These are phyloP conservation scores for Tricladium varicosporioides DNA, from an alignment of 2,329 filamentous ascomycete genomes.

Conservation along the genomic window DNA sequence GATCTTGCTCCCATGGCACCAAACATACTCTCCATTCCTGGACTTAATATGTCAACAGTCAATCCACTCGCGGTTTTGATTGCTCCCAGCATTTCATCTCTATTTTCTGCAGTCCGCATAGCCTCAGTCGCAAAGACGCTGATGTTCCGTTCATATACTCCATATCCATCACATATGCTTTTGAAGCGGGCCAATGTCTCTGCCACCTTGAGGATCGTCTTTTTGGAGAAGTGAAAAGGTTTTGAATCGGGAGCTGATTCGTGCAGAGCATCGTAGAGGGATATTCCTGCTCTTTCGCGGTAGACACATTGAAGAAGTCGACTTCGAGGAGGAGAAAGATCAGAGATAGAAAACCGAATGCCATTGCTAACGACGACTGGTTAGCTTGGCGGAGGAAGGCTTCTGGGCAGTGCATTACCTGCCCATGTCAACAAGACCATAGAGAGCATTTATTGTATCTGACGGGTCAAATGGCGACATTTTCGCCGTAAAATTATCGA, in stretches of 20 bases:
- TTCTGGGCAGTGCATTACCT: slow-evolving; percentile 25
- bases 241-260: slow-evolving; percentile 39
- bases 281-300: slow-evolving; percentile 75
- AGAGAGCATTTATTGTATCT: slow-evolving; percentile 23
- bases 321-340: slow-evolving; percentile 67
- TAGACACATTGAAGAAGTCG: slow-evolving; percentile 77
- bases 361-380: slow-evolving; percentile 63
- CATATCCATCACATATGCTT: slow-evolving; percentile 65
- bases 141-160: slow-evolving; percentile 63
- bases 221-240: slow-evolving; percentile 43
- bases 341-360: slow-evolving; percentile 87
- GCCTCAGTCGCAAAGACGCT: slow-evolving; percentile 85
- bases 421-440: slow-evolving; percentile 36
- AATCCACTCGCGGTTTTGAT: slow-evolving; percentile 66
- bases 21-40: slow-evolving; percentile 77
- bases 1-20: slow-evolving; percentile 83
- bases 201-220: slow-evolving; percentile 65
- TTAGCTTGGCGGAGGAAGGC: slow-evolving; percentile 7
- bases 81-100: slow-evolving; percentile 60
- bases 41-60: slow-evolving; percentile 69
- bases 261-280: slow-evolving; percentile 79
- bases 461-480: slow-evolving; percentile 26
- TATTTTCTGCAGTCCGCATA: slow-evolving; percentile 77
- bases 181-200: slow-evolving; percentile 68
- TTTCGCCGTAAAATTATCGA: slow-evolving; percentile 30